Evolutionary conservation across 2,329 filamentous ascomycete genomes (phyloP), one percentile per base, ranked within the genome.

Genomic region (Pseudogymnoascus destructans): DNA sequence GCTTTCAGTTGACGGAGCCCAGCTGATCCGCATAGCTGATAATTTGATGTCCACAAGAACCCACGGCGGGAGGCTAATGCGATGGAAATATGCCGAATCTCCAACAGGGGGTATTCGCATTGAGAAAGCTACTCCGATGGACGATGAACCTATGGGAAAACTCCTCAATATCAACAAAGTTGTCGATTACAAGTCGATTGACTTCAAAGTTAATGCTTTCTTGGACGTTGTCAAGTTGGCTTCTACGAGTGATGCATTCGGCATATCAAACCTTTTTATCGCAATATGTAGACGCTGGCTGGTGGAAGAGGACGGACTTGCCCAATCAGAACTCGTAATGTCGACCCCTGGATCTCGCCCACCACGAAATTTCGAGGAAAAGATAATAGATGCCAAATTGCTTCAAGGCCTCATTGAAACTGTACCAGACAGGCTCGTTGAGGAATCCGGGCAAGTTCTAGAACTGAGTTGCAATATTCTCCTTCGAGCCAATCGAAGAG

Each of bases 321-420:
- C 17, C 13, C 19, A 59, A 38, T 58, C 58, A 64, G n/a, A 65
- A 46, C 70, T 73, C 30, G 9, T 35, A 38, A 30, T 23, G 7
- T 30, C 46, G n/a, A 6, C n/a, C 25, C 25, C 25, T 52, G 46
- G 15, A 8, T 56, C 35, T 23, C 30, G 54, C 2, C 54, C 54
- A 27, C 32, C 32, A 23, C 30, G 54, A 1, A 74, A 79, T 49
- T 72, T 78, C 0, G 60, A 81, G 2, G 66, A 66, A 3, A 73
- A 75, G 3, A 70, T 89, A 1, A 69, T 78, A 5, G 76, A 86
- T 61, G 74, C 82, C 4, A 81, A 81, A 55, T 70, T 87, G 0
- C 73, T 88, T 6, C 82, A 87, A 64, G 78, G 77, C 32, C 76
- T 89, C 70, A 80, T 88, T 69, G 78, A 80, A 21, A 76, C 73